These are phyloP conservation scores for Aureobasidium subglaciale DNA, from an alignment of 2,329 filamentous ascomycete species.

Conservation along the genomic window DNA sequence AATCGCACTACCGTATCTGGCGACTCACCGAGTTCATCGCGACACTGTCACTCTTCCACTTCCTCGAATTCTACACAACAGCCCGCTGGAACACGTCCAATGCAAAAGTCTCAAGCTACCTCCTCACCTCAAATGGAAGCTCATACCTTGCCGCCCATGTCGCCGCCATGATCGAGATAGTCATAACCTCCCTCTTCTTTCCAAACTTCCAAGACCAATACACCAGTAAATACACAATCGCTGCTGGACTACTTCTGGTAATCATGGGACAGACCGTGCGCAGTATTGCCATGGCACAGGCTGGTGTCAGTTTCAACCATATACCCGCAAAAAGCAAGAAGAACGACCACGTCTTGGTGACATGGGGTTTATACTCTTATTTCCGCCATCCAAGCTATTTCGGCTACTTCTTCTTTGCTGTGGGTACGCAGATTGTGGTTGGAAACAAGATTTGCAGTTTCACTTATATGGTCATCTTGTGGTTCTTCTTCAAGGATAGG, in stretches of 20 bases:
- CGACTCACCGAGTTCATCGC: conserved; percentile 56
- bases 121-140: conserved; percentile 76
- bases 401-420: conserved; percentile 96
- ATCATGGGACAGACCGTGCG: conserved; percentile 66
- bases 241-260: conserved; percentile 58
- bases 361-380: conserved; percentile 66
- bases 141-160: conserved; percentile 78
- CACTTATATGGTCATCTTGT: conserved; percentile 68
- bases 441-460: conserved; percentile 76
- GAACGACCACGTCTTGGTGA: conserved; percentile 73
- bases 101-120: conserved; percentile 67
- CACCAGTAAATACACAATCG: conserved; percentile 34
- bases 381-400: conserved; percentile 90
- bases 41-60: conserved; percentile 76
- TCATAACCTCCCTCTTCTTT: conserved; percentile 51
- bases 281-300: conserved; percentile 80
- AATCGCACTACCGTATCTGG: conserved; percentile 36
- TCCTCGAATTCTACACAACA: conserved; percentile 91
- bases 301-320: conserved; percentile 85
- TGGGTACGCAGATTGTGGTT: conserved; percentile 87
- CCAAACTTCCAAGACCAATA: conserved; percentile 42
- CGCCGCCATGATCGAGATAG: conserved; percentile 65
- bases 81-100: conserved; percentile 72
- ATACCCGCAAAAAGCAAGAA: conserved; percentile 64
- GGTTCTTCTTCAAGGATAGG: conserved; percentile 72